Percentiles rank a stretch among this genome's conserved stretches.
phyloP scores from a whole-genome alignment of 768 basidiomycete genomes.

The Dioszegia crocea region DNA sequence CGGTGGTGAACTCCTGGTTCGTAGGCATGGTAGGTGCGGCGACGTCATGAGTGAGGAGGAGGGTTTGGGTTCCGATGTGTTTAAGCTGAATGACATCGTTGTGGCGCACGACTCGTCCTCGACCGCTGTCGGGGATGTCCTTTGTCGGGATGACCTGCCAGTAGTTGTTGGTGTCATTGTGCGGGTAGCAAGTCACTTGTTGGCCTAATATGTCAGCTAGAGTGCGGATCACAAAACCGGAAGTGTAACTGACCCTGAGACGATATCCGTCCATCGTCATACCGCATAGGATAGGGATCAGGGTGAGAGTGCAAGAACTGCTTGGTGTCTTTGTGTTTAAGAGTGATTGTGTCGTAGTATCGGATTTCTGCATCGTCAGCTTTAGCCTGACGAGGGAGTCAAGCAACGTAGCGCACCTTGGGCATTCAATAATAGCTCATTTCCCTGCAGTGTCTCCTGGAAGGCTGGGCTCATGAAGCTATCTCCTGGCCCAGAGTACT shows the following conservation, averaged over 20 bases:
- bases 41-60: conserved; percentile 92
- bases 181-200: conserved; percentile 91
- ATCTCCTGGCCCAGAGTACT: conserved; percentile 84
- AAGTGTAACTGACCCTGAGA: conserved; percentile 64
- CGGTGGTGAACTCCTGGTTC: conserved; percentile 97
- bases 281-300: conserved; percentile 84
- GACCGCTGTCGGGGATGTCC: conserved; percentile 86
- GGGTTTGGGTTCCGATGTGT: conserved; percentile 75
- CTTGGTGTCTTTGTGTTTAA: conserved; percentile 90
- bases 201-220: conserved; percentile 51
- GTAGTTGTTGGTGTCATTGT: conserved; percentile 88
- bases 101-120: conserved; percentile 85
- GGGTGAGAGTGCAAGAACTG: conserved; percentile 89
- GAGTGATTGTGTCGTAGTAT: conserved; percentile 81
- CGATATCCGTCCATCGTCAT: conserved; percentile 91
- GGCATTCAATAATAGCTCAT: conserved; percentile 84
- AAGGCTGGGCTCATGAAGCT: conserved; percentile 96
- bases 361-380: conserved; percentile 65
- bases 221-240: not conserved
- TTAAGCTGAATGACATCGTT: conserved; percentile 82
- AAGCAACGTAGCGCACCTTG: conserved; percentile 62
- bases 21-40: conserved; percentile 95
- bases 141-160: conserved; percentile 96
- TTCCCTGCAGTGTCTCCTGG: conserved; percentile 90
- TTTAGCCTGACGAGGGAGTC: not conserved